Conservation (phyloP, 768 basidiomycete species). For the Leccinum uliginosum region DNA sequence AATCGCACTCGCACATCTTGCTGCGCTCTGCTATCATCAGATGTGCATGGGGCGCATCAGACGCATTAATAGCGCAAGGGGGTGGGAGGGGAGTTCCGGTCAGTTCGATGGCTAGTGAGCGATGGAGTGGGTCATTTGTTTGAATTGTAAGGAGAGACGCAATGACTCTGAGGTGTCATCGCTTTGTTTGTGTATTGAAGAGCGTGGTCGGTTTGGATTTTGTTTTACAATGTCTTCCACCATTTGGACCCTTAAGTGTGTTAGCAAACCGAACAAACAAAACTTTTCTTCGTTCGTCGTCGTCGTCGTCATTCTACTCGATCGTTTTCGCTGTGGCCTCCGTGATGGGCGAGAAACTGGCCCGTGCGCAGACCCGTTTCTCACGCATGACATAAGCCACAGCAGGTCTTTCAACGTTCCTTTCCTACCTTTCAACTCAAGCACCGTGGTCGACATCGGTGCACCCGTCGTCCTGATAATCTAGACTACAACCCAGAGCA, state of each 20-base stretch:
- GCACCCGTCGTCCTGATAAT: constrained; percentile 10
- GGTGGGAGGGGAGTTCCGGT: neutral
- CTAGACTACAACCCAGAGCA: constrained; percentile 2
- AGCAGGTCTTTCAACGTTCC: constrained; percentile 36
- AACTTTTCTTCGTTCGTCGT: constrained; percentile 31
- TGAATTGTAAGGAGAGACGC: neutral
- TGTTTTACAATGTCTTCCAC: constrained; percentile 75
- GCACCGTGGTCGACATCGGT: constrained; percentile 14
- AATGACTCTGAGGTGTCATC: neutral
- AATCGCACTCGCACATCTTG: too few species aligned
- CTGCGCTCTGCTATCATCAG: neutral
- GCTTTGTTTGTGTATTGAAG: constrained; percentile 40
- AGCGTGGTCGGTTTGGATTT: constrained; percentile 43
- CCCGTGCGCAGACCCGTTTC: constrained; percentile 52
- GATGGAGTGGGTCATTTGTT: neutral
- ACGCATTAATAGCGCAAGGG: neutral
- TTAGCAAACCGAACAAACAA: constrained; percentile 52
- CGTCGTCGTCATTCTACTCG: constrained; percentile 28
- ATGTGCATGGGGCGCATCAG: neutral
- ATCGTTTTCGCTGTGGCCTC: constrained; percentile 22
- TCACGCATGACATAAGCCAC: constrained; percentile 54
- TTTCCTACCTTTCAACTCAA: constrained; percentile 27
- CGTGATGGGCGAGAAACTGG: constrained; percentile 34
- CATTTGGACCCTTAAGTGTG: constrained; percentile 69
- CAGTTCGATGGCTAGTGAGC: neutral